Conservation (phyloP, 2,329 filamentous ascomycete genomes). For the Ascochyta fabae region DNA sequence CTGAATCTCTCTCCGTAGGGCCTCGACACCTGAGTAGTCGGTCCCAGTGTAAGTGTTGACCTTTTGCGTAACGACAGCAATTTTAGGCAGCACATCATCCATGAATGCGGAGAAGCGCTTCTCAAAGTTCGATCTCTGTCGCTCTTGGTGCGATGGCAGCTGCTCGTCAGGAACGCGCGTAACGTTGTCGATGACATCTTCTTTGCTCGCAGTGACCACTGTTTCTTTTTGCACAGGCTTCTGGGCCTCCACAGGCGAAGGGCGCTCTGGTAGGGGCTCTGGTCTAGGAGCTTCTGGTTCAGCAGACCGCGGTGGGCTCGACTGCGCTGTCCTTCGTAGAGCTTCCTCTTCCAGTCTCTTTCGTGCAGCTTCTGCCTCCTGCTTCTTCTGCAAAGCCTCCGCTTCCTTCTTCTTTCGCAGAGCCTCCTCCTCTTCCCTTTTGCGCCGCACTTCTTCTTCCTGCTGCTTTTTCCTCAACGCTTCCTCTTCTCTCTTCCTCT, state of each 20-base stretch:
- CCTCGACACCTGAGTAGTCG: slow-evolving; percentile 87
- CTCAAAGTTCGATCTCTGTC: slow-evolving; percentile 62
- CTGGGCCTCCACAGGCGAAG: slow-evolving; percentile 5
- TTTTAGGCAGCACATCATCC: slow-evolving; percentile 86
- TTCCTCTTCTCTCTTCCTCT: slow-evolving; percentile 22
- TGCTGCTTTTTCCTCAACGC: slow-evolving; percentile 18
- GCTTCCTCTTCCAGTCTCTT: slow-evolving; percentile 14
- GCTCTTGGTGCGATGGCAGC: slow-evolving; percentile 61
- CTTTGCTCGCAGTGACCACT: slow-evolving; percentile 8
- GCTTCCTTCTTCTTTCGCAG: slow-evolving; percentile 18
- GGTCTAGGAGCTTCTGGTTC: background rate
- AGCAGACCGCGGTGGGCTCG: background rate
- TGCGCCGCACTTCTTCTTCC: slow-evolving; percentile 21
- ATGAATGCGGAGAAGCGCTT: slow-evolving; percentile 75
- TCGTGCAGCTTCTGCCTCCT: slow-evolving; percentile 19
- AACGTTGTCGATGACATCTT: slow-evolving; percentile 35
- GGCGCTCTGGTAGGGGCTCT: slow-evolving; percentile 3
- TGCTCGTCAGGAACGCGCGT: slow-evolving; percentile 47
- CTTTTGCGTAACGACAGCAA: slow-evolving; percentile 83
- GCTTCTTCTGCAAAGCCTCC: slow-evolving; percentile 20
- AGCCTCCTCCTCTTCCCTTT: slow-evolving; percentile 14
- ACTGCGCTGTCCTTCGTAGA: slow-evolving; percentile 5
- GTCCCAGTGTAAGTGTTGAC: slow-evolving; percentile 90
- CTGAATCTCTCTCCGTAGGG: slow-evolving; percentile 79
- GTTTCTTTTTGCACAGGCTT: slow-evolving; percentile 14